Conservation (phyloP, 257 asterid species). For the Capsicum baccatum region DNA sequence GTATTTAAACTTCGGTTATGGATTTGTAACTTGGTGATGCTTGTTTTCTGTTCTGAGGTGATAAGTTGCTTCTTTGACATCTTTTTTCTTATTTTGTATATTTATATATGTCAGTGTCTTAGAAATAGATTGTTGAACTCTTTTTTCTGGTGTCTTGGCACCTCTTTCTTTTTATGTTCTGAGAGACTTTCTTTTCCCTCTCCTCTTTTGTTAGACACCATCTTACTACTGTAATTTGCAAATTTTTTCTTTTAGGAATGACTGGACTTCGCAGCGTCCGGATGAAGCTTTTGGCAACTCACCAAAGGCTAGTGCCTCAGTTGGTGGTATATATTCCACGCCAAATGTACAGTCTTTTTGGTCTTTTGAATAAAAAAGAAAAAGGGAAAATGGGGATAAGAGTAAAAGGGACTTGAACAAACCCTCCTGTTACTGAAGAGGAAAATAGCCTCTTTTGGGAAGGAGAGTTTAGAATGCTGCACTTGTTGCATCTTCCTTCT, state of each 20-base stretch:
- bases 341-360: slow-evolving; percentile 87
- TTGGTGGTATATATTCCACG: slow-evolving; percentile 79
- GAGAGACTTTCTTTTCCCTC: neutral
- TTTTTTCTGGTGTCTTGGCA: neutral
- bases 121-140: slow-evolving; percentile 21
- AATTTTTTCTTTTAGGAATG: slow-evolving; percentile 53
- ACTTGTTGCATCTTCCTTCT: slow-evolving; percentile 65
- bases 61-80: neutral
- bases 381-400: slow-evolving; percentile 32
- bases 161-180: neutral
- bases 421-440: slow-evolving; percentile 51
- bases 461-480: slow-evolving; percentile 57
- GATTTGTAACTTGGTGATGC: slow-evolving; percentile 25
- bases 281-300: slow-evolving; percentile 62
- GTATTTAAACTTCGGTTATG: neutral
- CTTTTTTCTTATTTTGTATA: neutral
- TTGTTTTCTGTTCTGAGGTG: neutral
- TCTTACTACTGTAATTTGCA: slow-evolving; percentile 26
- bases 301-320: slow-evolving; percentile 58
- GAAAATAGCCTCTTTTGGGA: slow-evolving; percentile 47
- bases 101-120: neutral
- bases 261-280: slow-evolving; percentile 54
- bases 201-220: slow-evolving; percentile 10
- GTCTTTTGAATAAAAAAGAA: slow-evolving; percentile 44
- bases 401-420: slow-evolving; percentile 42